A percentile compares a stretch with the other conserved stretches of the same genome.
Conservation (phyloP, 257 asterid species). For the Scutellaria barbata region DNA sequence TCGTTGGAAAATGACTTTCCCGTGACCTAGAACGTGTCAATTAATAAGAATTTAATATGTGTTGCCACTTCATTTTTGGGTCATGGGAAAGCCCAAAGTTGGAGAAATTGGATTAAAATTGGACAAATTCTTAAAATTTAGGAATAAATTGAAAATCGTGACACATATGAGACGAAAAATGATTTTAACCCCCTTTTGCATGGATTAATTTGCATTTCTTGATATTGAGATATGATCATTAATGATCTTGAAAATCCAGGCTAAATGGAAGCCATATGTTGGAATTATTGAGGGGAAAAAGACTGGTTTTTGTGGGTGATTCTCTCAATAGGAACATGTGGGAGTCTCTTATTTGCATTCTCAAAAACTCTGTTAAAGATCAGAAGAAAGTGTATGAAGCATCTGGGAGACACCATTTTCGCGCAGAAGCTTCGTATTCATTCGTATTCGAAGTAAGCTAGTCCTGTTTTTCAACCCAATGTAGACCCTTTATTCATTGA, state of each 20-base stretch:
- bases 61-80: too few species aligned
- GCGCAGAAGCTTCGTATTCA: conserved; percentile 63
- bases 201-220: too few species aligned
- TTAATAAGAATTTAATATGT: too few species aligned
- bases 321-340: conserved; percentile 82
- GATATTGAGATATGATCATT: neutral
- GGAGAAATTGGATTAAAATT: too few species aligned
- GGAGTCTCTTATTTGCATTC: conserved; percentile 81
- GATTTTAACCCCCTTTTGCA: too few species aligned
- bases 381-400: conserved; percentile 64
- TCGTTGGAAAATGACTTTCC: too few species aligned
- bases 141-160: too few species aligned
- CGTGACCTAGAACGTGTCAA: too few species aligned
- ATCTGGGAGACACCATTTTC: conserved; percentile 60
- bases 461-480: neutral
- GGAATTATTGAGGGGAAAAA: conserved; percentile 67
- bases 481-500: too few species aligned
- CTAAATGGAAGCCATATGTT: conserved; percentile 66
- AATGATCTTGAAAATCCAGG: conserved; percentile 46
- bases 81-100: too few species aligned
- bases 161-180: too few species aligned
- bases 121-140: too few species aligned
- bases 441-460: conserved; percentile 64
- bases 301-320: conserved; percentile 74
- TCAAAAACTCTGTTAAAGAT: conserved; percentile 62